Evolutionary conservation across 164 flowering plant genomes (phyloP), one percentile per base, ranked within the genome.

Genomic region (Euptelea pleiosperma): DNA sequence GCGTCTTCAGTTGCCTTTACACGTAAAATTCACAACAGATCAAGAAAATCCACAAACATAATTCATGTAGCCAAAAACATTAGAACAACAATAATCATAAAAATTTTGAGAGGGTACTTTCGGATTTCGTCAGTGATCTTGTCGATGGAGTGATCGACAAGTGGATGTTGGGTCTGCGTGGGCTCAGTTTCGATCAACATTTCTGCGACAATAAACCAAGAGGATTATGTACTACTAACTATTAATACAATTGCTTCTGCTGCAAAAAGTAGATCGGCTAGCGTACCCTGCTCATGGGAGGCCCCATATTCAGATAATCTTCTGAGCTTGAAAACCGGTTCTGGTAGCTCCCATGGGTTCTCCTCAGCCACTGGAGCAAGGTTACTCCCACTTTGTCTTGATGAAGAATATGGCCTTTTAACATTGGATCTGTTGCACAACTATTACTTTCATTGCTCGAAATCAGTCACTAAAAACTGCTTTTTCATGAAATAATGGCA

Each of bases 311-410:
- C 83, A 46, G 83, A 55, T 19, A 79, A 42, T 57, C 62, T 73
- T 43, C 78, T 63, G 49, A 91, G 65, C 74, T 80, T 73, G 69
- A 80, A 81, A 60, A 69, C 68, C 52, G 79, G 72, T 56, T 76
- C 85, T 24, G 61, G 49, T n/a, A 63, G 55, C 22, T 63, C 39
- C 70, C 69, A 77, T 61, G 76, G 36, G 37, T 51, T 53, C 58
- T 83, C 91, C 74, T 89, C 97, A 3, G 73, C 79, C 37, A 90
- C 87, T 26, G 95, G 75, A 49, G 84, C 81, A 59, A 90, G 92
- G 62, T 81, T 57, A 44, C 65, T 63, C 11, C 75, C 66, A 60
- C 80, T 76, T 47, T 70, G 74, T 63, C 70, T 72, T 18, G 85
- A 75, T 51, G 89, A 73, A 46, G 90, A 77, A 41, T 65, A 57